These are phyloP conservation scores for Stylosanthes scabra DNA, from an alignment of 331 rosid genomes.

Conservation along the genomic window DNA sequence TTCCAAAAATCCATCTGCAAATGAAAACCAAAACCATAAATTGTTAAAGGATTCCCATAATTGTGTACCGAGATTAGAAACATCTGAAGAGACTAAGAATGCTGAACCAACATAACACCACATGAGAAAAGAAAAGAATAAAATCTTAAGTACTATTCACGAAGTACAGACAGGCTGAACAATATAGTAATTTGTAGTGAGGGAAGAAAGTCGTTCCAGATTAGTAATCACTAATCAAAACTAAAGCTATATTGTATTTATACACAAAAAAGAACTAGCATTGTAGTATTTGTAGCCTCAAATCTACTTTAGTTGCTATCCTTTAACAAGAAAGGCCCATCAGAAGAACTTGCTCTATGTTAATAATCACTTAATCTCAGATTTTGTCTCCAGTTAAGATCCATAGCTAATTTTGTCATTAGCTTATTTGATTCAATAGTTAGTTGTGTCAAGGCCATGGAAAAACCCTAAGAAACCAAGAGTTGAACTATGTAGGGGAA, in stretches of 20 bases:
- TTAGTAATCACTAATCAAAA: not conserved
- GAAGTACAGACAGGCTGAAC: slow-evolving; percentile 9
- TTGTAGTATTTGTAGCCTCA: slow-evolving; percentile 25
- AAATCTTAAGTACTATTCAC: slow-evolving; percentile 9
- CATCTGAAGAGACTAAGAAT: slow-evolving; percentile 12
- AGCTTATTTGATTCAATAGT: slow-evolving; percentile 12
- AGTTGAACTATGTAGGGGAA: not conserved
- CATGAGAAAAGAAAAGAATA: not conserved
- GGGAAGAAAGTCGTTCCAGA: slow-evolving; percentile 26
- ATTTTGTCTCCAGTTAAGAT: slow-evolving; percentile 9
- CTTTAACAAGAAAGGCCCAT: slow-evolving; percentile 17
- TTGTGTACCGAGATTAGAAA: slow-evolving; percentile 25
- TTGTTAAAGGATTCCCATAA: slow-evolving; percentile 25
- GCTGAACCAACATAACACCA: slow-evolving; percentile 26
- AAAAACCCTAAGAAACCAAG: slow-evolving; percentile 10
- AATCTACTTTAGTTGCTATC: slow-evolving; percentile 6
- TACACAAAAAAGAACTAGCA: slow-evolving; percentile 8
- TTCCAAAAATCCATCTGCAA: slow-evolving; percentile 81
- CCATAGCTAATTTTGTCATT: slow-evolving; percentile 20
- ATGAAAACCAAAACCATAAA: slow-evolving; percentile 40
- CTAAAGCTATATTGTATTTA: slow-evolving; percentile 6
- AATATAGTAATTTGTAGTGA: slow-evolving; percentile 8
- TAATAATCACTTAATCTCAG: not conserved
- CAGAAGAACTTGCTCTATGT: slow-evolving; percentile 21
- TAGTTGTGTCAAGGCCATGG: slow-evolving; percentile 13